Base-by-base conservation (phyloP, 257 asterid genomes). In the Avicennia marina region DNA sequence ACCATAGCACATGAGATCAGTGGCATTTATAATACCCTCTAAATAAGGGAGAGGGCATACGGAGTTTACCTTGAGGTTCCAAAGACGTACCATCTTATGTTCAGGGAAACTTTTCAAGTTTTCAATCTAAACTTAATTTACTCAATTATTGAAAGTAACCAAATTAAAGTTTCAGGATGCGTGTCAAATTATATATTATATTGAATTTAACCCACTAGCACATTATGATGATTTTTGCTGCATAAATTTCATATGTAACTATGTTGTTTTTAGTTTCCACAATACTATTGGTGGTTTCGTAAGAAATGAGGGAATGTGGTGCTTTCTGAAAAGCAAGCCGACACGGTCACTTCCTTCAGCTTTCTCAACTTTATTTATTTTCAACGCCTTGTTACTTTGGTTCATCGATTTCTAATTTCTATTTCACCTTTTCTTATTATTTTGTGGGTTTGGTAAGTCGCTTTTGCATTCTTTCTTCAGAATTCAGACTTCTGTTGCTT, bases 111-210 rank as follows among this genome's bases (percentile, higher is more conserved):
- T 63, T 53, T 45, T 24, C 40, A 7, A 12, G 21, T 56, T 36
- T 65, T 22, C 29, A 39, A 9, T 40, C 40, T 52, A 36, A 54
- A 29, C 11, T 64, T 70, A 11, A 56, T 29, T 31, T 32, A 42
- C 69, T 45, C 68, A 68, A 76, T 78, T 66, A 78, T 67, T 75
- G n/a, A n/a, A n/a, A n/a, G n/a, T n/a, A n/a, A n/a, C n/a, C n/a
- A n/a, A n/a, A n/a, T n/a, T n/a, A n/a, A n/a, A n/a, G n/a, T n/a
- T n/a, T n/a, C n/a, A n/a, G n/a, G 71, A 42, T 36, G 27, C 6
- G 7, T 29, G 34, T 5, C 34, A 9, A 29, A 29, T 29, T 29
- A 19, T 44, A 44, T 44, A 44, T 44, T 9, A 17, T 4, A n/a
- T 7, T 29, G 7, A 29, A 29, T 2, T 29, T 2, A 29, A 29